These are phyloP conservation scores for Climacium dendroides DNA, from an alignment of 225 moss, liverwort and hornwort species.

Conservation along the genomic window DNA sequence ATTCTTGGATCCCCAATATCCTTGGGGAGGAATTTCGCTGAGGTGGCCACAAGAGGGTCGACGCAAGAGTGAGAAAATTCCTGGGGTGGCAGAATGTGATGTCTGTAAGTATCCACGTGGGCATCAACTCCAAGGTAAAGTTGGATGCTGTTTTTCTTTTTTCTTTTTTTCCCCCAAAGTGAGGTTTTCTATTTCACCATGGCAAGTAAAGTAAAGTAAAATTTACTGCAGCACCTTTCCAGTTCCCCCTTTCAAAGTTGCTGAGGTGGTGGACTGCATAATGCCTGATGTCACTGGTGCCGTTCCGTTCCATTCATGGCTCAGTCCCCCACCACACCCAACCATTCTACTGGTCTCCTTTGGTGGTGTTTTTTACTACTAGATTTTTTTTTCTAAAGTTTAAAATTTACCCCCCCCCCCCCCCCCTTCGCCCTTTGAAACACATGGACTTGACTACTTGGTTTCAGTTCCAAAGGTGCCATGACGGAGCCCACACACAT, in stretches of 20 bases:
- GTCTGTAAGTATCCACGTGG: background rate
- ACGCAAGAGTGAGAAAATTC: background rate
- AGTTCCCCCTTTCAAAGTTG: background rate
- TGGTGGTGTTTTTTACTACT: background rate
- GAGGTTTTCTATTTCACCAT: no score
- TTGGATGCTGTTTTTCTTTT: background rate
- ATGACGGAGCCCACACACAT: background rate
- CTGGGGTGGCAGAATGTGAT: background rate
- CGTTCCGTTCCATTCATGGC: background rate
- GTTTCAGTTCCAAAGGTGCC: background rate
- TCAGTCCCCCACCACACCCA: background rate
- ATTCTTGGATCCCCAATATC: no score
- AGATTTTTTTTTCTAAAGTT: no score
- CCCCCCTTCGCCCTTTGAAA: no score
- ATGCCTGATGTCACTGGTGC: background rate
- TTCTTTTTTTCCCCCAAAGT: background rate
- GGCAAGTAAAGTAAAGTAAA: no score
- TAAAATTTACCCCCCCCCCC: no score
- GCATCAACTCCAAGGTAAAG: background rate
- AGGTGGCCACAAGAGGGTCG: background rate
- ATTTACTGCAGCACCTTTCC: background rate
- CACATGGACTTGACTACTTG: no score
- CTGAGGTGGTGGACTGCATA: background rate
- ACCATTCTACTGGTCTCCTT: no score
- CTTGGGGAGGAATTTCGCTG: background rate